These are phyloP conservation scores for Colletotrichum sp. DNA, from an alignment of 2,329 filamentous ascomycete species.

Conservation along the genomic window DNA sequence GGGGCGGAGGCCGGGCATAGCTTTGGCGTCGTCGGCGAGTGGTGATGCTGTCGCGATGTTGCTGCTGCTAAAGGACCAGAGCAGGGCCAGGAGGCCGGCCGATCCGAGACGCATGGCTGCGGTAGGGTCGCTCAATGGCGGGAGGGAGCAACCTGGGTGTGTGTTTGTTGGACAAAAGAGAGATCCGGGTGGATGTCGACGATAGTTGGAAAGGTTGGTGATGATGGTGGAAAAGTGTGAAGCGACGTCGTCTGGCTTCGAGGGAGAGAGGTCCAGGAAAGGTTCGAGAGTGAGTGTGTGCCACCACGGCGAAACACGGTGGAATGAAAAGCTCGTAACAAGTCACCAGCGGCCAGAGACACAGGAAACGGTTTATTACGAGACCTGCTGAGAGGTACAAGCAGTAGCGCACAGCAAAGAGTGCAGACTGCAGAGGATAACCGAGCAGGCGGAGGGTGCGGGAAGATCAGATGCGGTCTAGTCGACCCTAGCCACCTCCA, in stretches of 20 bases:
- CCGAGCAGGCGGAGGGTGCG: neutral
- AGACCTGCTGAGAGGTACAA: neutral
- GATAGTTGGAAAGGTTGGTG: neutral
- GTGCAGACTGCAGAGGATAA: neutral
- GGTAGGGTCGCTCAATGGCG: neutral
- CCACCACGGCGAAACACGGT: conserved; percentile 15
- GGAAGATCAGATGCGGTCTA: neutral
- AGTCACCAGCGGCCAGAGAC: neutral
- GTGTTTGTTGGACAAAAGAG: neutral
- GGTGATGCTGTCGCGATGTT: neutral
- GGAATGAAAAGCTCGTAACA: conserved; percentile 11
- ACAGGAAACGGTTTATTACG: neutral
- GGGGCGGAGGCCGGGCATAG: conserved; percentile 8
- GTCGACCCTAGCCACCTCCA: neutral
- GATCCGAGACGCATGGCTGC: conserved; percentile 13
- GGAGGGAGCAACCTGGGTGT: neutral
- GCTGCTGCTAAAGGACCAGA: conserved; percentile 7
- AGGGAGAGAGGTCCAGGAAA: neutral
- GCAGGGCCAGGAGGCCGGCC: conserved; percentile 14
- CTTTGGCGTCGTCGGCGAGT: neutral
- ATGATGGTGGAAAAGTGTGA: neutral
- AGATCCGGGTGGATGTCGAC: neutral
- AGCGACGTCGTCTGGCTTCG: neutral
- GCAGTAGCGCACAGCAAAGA: neutral
- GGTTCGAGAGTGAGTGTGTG: neutral